Percentiles rank a stretch among this genome's conserved stretches.
Conservation (phyloP, 1,284 basidiomycete genomes). For the Taiwanofungus camphoratus region DNA sequence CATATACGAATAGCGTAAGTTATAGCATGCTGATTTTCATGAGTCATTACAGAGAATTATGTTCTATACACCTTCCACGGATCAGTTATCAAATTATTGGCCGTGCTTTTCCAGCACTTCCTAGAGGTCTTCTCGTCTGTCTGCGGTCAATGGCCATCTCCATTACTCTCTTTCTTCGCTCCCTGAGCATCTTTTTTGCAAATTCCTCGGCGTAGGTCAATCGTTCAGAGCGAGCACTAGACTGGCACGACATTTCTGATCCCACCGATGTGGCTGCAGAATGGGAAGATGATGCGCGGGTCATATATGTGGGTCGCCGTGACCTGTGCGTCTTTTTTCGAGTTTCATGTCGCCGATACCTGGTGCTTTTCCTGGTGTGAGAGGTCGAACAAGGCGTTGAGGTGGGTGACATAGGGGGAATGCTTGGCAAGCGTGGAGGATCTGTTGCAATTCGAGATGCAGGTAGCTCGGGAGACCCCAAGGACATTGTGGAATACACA, state of each 20-base stretch:
- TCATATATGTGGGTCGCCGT: constrained; percentile 17
- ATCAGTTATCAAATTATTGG: too few relatives aligned
- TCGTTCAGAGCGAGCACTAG: constrained; percentile 18
- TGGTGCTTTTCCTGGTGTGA: constrained; percentile 1
- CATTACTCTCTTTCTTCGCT: constrained; percentile 27
- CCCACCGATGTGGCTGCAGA: constrained; percentile 29
- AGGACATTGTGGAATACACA: constrained; percentile 24
- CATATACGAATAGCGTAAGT: too few relatives aligned
- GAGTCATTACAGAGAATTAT: too few relatives aligned
- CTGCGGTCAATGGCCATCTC: constrained; percentile 11
- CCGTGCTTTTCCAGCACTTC: not conserved
- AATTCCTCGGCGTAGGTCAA: constrained; percentile 31
- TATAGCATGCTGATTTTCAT: too few relatives aligned
- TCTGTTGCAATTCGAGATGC: constrained; percentile 7
- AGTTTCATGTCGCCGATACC: constrained; percentile 1
- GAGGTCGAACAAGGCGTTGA: constrained; percentile 8
- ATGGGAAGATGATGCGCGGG: constrained; percentile 29
- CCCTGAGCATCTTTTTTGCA: constrained; percentile 30
- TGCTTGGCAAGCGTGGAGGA: constrained; percentile 19
- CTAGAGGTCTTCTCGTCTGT: not conserved
- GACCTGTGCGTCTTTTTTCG: constrained; percentile 17
- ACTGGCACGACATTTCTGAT: constrained; percentile 28
- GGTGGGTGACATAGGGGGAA: constrained; percentile 20
- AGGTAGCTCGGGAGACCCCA: constrained; percentile 7
- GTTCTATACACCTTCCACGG: too few relatives aligned